phyloP scores from a whole-genome alignment of 73 alveolate genomes.

The Paramecium sexaurelia region DNA sequence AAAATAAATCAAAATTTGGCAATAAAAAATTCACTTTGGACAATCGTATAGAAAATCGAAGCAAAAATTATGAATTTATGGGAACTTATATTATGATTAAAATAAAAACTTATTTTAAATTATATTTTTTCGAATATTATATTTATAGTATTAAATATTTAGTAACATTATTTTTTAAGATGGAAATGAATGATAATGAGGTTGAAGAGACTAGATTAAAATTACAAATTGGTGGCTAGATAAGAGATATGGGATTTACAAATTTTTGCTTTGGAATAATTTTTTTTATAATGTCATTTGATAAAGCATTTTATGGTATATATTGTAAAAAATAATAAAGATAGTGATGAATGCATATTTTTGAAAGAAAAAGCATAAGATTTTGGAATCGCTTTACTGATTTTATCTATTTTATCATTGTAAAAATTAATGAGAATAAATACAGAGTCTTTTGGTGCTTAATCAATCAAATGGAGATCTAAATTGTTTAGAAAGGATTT shows the following conservation, averaged over 20 bases:
- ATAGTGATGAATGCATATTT: background rate
- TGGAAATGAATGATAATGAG: too few species aligned
- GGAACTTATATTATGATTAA: too few species aligned
- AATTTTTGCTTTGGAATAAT: background rate
- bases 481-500: background rate
- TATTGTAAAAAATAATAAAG: background rate
- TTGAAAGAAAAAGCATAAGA: background rate
- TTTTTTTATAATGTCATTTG: background rate
- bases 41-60: too few species aligned
- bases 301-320: background rate
- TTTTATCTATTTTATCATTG: background rate
- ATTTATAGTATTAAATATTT: too few species aligned
- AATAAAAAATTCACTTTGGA: too few species aligned
- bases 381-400: background rate
- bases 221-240: too few species aligned
- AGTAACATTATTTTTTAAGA: too few species aligned
- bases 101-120: too few species aligned
- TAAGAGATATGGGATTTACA: background rate
- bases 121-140: too few species aligned
- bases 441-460: background rate
- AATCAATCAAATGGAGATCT: background rate
- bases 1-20: too few species aligned
- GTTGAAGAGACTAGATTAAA: too few species aligned
- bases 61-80: too few species aligned
- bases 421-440: background rate